phyloP scores from a whole-genome alignment of 202 grass and related monocot species.

The Panicum virgatum region DNA sequence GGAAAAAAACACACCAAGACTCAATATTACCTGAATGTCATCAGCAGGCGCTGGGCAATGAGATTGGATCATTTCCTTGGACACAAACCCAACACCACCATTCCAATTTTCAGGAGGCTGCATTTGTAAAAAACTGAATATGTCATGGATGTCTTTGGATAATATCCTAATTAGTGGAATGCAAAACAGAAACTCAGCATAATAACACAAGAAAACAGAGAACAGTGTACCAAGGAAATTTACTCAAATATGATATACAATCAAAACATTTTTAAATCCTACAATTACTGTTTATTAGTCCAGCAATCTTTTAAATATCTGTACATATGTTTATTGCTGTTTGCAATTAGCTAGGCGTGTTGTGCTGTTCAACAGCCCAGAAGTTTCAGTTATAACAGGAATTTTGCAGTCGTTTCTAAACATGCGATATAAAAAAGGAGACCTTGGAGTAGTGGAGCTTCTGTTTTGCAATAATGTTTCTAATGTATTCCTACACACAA shows the following conservation, averaged over 20 bases:
- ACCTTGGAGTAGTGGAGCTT: background rate
- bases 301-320: too few relatives aligned
- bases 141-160: background rate
- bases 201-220: background rate
- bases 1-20: too few relatives aligned
- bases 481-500: background rate
- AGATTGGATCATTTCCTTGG: slow-evolving; percentile 81
- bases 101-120: slow-evolving; percentile 92
- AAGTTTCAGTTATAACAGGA: background rate
- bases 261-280: too few relatives aligned
- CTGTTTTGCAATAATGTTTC: background rate
- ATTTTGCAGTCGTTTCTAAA: slow-evolving; percentile 6
- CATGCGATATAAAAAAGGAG: background rate
- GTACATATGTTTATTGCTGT: background rate
- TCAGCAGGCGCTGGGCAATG: slow-evolving; percentile 73
- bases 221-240: too few relatives aligned
- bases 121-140: slow-evolving; percentile 19
- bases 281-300: too few relatives aligned
- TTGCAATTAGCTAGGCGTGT: background rate
- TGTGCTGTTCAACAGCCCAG: background rate
- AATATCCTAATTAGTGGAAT: background rate
- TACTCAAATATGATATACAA: too few relatives aligned
- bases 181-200: background rate
- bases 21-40: slow-evolving; percentile 70
- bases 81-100: slow-evolving; percentile 91